phyloP scores from a whole-genome alignment of 129 eudicot species.

The Erigeron canadensis region DNA sequence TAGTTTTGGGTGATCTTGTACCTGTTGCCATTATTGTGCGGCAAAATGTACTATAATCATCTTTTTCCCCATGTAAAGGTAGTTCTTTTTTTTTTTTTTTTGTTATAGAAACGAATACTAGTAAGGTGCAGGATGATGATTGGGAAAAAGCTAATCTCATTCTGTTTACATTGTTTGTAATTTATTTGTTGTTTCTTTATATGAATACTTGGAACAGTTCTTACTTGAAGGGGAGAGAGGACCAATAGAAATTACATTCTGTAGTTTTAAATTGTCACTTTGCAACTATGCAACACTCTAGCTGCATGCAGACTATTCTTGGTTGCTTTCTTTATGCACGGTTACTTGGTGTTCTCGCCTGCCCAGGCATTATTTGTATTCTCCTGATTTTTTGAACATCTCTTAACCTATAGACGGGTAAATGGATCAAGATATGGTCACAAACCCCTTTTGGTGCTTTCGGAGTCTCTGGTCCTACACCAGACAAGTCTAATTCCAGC shows the following conservation, averaged over 20 bases:
- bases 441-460: no score
- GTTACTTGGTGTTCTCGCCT: no score
- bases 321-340: no score
- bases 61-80: background rate
- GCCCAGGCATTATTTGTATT: no score
- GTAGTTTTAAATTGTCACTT: background rate
- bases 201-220: background rate
- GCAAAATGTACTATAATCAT: constrained; percentile 5
- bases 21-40: background rate
- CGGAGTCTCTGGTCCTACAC: no score
- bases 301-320: no score
- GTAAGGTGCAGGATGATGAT: background rate
- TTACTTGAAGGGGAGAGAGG: background rate
- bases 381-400: no score
- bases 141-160: background rate
- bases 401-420: no score
- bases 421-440: no score
- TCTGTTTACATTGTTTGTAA: background rate
- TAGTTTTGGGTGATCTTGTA: background rate
- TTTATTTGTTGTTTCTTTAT: background rate
- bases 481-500: no score
- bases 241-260: background rate
- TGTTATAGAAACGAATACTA: background rate
- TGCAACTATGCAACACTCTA: no score
- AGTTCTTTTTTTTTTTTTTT: background rate